Base-by-base conservation (phyloP, 2,329 filamentous ascomycete genomes). In the Aspergillus tamarii region DNA sequence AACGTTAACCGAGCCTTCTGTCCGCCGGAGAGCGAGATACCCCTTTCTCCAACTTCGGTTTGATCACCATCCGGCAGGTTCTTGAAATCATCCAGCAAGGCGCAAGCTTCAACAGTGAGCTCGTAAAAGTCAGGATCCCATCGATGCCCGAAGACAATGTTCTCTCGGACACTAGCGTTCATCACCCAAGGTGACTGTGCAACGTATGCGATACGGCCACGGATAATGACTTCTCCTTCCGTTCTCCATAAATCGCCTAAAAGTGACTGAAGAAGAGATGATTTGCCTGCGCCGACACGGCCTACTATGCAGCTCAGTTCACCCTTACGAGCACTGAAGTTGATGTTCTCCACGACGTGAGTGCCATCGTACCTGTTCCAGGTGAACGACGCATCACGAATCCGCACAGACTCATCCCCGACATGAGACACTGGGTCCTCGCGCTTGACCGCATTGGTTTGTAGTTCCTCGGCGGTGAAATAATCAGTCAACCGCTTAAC, bases 131-230 rank as follows among this genome's bases (percentile, higher is more conserved):
- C 86, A 6, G 94, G 89, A 78, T 99, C 94, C 84, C 91, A 97
- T 54, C 92, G 89, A 79, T 99, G 93, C 1, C 95, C 95, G 74
- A 99, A 99, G 5, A 97, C 85, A 70, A 99, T 97, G 75, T 99
- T 99, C 75, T 99, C 95, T 72, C 93, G 92, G 62, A 99, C 94
- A 34, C 92, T 96, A 10, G 95, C 95, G 75, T 99, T 99, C 89
- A 98, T 94, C 59, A 99, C 91, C 95, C 96, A 99, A 23, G 93
- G 84, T 72, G 92, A 89, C 77, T 99, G 96, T 19, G 93, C 92
- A 63, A 96, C 95, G 76, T 98, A 99, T 1, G 95, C 95, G 46
- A 93, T 87, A 32, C 85, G 88, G 54, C 95, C 96, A 70, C 91
- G 89, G 11, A 99, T 85, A 61, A 91, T 84, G 4, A 97, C 94